Conservation (phyloP, 345 rosid genomes). For the Sisymbrium irio region DNA sequence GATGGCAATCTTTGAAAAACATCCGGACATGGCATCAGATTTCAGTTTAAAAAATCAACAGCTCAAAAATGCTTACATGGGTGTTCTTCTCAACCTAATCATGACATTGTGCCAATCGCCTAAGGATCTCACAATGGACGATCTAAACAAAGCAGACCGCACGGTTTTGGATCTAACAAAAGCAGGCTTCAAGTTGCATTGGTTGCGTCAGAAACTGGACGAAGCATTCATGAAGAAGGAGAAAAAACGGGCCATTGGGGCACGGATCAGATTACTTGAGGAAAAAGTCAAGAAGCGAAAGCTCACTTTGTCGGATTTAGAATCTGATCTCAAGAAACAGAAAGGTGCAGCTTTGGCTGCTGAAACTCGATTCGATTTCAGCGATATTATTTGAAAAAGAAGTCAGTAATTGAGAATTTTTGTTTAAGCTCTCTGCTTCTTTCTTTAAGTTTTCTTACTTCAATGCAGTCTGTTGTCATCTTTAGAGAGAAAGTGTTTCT, state of each 20-base stretch:
- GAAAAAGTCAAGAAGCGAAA: conserved; percentile 31
- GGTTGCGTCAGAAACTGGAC: conserved; percentile 33
- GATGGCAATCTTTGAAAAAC: conserved; percentile 24
- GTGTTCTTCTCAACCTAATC: conserved; percentile 31
- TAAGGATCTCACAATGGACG: conserved; percentile 16
- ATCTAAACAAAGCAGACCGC: conserved; percentile 25
- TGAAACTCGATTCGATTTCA: conserved; percentile 16
- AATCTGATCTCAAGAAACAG: conserved; percentile 30
- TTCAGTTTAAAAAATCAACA: conserved; percentile 28
- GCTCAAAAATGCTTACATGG: conserved; percentile 35
- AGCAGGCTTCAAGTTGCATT: conserved; percentile 28
- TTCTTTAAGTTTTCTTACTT: background rate
- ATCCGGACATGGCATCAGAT: conserved; percentile 29
- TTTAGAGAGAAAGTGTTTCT: background rate
- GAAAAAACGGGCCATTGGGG: conserved; percentile 16
- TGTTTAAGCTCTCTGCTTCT: background rate
- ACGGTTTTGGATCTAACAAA: conserved; percentile 35
- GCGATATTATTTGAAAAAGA: conserved; percentile 15
- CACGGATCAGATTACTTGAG: conserved; percentile 24
- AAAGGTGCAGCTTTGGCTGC: conserved; percentile 17
- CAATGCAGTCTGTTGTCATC: background rate
- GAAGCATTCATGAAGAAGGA: conserved; percentile 33
- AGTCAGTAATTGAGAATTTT: background rate
- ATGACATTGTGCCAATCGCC: conserved; percentile 23
- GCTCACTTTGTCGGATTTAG: conserved; percentile 20